Evolutionary conservation across 805 yeast species (phyloP).

Genomic region (Myxozyma udenii): DNA sequence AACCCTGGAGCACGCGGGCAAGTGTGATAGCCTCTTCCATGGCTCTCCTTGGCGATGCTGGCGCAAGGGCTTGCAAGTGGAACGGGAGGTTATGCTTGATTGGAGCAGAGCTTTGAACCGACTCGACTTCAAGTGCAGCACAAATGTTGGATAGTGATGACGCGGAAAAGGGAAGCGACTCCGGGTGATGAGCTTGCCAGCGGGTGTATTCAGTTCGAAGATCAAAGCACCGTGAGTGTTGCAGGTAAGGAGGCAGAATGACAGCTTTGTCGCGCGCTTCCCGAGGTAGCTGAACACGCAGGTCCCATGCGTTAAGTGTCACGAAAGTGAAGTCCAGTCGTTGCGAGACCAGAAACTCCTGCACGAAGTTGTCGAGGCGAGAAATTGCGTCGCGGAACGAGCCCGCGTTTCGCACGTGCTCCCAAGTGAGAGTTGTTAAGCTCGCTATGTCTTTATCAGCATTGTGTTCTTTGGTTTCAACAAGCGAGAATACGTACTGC

Average conservation of each 20-base stretch:
- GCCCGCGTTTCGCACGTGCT: slow-evolving; percentile 55
- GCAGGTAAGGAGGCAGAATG: slow-evolving; percentile 68
- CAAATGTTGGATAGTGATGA: slow-evolving; percentile 41
- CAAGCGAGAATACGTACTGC: slow-evolving; percentile 25
- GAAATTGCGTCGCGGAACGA: slow-evolving; percentile 62
- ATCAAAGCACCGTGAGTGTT: slow-evolving; percentile 74
- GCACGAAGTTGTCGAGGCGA: slow-evolving; percentile 49
- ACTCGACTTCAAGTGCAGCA: slow-evolving; percentile 48
- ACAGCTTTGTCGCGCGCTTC: slow-evolving; percentile 77
- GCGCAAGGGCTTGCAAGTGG: slow-evolving; percentile 33
- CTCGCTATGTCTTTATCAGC: slow-evolving; percentile 37
- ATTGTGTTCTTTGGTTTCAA: slow-evolving; percentile 16
- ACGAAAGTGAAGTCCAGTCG: slow-evolving; percentile 60
- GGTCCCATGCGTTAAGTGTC: slow-evolving; percentile 63
- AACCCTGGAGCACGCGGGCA: slow-evolving; percentile 46
- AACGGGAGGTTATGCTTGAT: slow-evolving; percentile 30
- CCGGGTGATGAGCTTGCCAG: slow-evolving; percentile 67
- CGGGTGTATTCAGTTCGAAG: slow-evolving; percentile 66
- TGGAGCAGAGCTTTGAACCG: slow-evolving; percentile 32
- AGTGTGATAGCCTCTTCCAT: slow-evolving; percentile 48
- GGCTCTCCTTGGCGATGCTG: slow-evolving; percentile 45
- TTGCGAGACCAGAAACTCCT: slow-evolving; percentile 42
- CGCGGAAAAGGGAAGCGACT: slow-evolving; percentile 38
- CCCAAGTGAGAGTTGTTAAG: slow-evolving; percentile 57
- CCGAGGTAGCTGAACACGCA: slow-evolving; percentile 72